Percentiles rank a stretch among this genome's conserved stretches.
Conservation (phyloP, 306 rosid species). For the Cicer yamashitae region DNA sequence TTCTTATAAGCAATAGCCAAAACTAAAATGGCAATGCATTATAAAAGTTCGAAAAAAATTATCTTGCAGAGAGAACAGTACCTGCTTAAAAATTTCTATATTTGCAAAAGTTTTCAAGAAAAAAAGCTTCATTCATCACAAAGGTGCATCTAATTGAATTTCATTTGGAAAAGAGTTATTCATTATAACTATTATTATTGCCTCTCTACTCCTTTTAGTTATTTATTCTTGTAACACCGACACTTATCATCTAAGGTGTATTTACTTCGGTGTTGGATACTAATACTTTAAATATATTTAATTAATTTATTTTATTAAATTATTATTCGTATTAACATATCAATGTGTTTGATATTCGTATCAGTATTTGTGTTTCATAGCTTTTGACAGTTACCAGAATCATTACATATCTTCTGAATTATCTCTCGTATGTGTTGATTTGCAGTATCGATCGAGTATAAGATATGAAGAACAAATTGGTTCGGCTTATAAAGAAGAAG, state of each 20-base stretch:
- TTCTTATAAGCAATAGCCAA: slow-evolving; percentile 56
- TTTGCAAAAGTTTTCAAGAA: neutral
- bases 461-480: slow-evolving; percentile 48
- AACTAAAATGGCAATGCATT: slow-evolving; percentile 17
- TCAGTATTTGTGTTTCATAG: too few species aligned
- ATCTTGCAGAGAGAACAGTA: neutral
- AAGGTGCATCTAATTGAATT: neutral
- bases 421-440: neutral
- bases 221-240: too few species aligned
- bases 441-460: neutral
- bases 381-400: neutral
- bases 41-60: slow-evolving; percentile 1
- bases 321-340: too few species aligned
- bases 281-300: too few species aligned
- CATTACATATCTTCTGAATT: neutral
- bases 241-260: too few species aligned
- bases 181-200: too few species aligned
- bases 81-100: slow-evolving; percentile 10
- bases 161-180: neutral
- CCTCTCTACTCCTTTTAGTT: too few species aligned
- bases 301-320: too few species aligned
- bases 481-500: slow-evolving; percentile 51
- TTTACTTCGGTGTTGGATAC: too few species aligned
- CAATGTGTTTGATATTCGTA: too few species aligned
- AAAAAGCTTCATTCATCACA: slow-evolving; percentile 24